Evolutionary conservation across 2,329 filamentous ascomycete species (phyloP).

Genomic region (Drechslerella stenobrocha): DNA sequence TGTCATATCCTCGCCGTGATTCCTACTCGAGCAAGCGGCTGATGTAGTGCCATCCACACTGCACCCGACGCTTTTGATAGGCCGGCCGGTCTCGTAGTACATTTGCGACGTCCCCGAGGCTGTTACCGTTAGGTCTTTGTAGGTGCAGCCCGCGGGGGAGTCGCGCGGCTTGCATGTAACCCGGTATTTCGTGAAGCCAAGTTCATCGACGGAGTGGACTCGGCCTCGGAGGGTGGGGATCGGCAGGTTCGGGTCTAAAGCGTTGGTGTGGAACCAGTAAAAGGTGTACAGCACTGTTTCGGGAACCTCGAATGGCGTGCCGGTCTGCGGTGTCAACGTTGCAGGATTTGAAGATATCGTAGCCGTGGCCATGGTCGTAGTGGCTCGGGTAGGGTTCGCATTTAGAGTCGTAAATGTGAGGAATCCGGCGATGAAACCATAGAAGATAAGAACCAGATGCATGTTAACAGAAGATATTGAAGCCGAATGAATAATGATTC

Average conservation of each 20-base stretch:
- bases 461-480: neutral
- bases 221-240: conserved; percentile 29
- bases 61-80: conserved; percentile 23
- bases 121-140: conserved; percentile 28
- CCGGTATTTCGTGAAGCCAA: conserved; percentile 37
- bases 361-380: neutral
- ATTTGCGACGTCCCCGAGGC: conserved; percentile 37
- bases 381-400: neutral
- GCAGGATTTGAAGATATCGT: neutral
- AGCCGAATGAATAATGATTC: neutral
- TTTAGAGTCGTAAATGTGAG: neutral
- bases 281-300: conserved; percentile 16
- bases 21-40: conserved; percentile 29
- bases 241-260: conserved; percentile 1
- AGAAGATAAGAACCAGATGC: neutral
- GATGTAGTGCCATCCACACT: conserved; percentile 9
- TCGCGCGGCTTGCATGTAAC: conserved; percentile 32
- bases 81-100: conserved; percentile 26
- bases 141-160: conserved; percentile 23
- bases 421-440: neutral
- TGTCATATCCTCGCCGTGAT: conserved; percentile 21
- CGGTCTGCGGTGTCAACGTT: neutral
- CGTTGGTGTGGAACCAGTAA: conserved; percentile 34
- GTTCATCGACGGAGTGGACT: conserved; percentile 22
- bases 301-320: neutral